Percentiles rank a stretch among this genome's conserved stretches.
Evolutionary conservation across 1,284 basidiomycete species (phyloP).

Genomic region (Boletus putidus): DNA sequence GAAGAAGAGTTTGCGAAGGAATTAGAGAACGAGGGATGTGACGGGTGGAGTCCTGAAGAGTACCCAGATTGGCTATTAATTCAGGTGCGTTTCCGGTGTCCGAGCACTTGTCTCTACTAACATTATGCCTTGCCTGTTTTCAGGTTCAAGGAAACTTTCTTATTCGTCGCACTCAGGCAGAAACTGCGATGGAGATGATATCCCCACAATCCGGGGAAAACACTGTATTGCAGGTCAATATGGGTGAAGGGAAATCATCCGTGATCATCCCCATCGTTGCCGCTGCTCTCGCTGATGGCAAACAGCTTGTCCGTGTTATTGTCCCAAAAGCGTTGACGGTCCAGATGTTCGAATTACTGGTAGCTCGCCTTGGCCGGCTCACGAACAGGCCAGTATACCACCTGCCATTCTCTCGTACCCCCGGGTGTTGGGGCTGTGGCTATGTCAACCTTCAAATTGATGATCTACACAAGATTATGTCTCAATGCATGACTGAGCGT

Average conservation of each 20-base stretch:
- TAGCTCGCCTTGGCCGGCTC: not conserved
- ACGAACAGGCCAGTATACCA: not conserved
- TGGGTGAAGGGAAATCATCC: not conserved
- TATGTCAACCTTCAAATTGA: too few relatives aligned
- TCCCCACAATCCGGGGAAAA: not conserved
- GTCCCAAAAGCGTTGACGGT: not conserved
- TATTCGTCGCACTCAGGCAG: not conserved
- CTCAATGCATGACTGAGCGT: conserved; percentile 38
- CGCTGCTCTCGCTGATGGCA: not conserved
- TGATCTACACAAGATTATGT: too few relatives aligned
- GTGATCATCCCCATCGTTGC: not conserved
- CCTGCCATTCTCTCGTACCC: not conserved
- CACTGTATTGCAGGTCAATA: not conserved
- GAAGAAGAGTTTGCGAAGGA: not conserved
- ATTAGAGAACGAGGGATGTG: not conserved
- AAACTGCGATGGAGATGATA: not conserved
- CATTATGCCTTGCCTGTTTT: not conserved
- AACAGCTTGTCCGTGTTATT: not conserved
- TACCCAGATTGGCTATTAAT: not conserved
- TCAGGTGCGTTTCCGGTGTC: not conserved
- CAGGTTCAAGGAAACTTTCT: not conserved
- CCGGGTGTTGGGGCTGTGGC: too few relatives aligned
- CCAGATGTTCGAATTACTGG: not conserved
- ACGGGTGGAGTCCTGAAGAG: not conserved
- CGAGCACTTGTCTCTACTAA: not conserved